Evolutionary conservation across 1,284 basidiomycete genomes (phyloP), one percentile per base, ranked within the genome.

Genomic region (Serendipita sp.): DNA sequence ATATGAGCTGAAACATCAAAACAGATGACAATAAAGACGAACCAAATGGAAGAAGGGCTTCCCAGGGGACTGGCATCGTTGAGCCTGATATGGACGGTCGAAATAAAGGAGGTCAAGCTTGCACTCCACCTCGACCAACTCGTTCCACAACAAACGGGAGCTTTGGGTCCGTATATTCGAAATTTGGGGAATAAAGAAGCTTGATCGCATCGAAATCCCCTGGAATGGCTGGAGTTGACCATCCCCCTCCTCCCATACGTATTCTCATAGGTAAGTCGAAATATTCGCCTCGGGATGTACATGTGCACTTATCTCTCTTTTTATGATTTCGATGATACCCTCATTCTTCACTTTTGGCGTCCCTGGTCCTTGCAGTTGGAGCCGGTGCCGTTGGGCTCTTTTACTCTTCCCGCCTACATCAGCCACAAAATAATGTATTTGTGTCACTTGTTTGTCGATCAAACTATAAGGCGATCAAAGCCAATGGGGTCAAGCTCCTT

Each of bases 11-110:
- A 45, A 44, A 35, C 13, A 15, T 64, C 34, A 60, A 38, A 29
- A 58, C 62, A 60, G 35, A 64, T 60, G 5, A 26, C 61, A 67
- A 70, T 63, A 61, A 8, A 47, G 3, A 26, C 67, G 53, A 72
- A 92, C 93, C 92, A 71, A 93, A 92, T 53, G 93, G 93, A 78
- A 96, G 89, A 68, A 94, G 80, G 58, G 93, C 91, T 79, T 95
- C 92, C 87, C 89, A 95, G 67, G 92, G 92, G 70, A 94, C 84
- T 64, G 93, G 92, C 92, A 94, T 94, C 64, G 63, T 69, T 58
- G 29, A 17, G 45, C 29, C 8, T 49, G 6, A n/a, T 29, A 1
- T n/a, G 12, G 38, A 13, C 38, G 45, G 45, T 49, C 45, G 45
- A 49, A 49, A 49, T 6, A 17, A 49, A 49, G 45, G 45, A 17